Percentiles rank a stretch among this genome's conserved stretches.
phyloP scores from a whole-genome alignment of 768 basidiomycete genomes.

The Pleurotus pulmonarius region DNA sequence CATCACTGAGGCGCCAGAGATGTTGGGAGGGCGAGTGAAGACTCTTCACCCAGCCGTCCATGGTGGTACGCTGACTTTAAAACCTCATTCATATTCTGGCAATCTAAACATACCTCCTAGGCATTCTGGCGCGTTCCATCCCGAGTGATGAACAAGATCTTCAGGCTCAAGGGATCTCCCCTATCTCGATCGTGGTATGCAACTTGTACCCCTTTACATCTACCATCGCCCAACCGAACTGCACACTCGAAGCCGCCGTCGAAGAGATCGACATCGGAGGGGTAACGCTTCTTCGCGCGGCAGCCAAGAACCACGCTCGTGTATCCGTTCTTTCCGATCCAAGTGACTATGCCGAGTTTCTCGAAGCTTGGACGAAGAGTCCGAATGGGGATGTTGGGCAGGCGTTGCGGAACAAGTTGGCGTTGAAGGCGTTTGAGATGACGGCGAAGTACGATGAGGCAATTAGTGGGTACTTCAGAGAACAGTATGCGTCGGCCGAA shows the following conservation, averaged over 20 bases:
- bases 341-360: slow-evolving; percentile 79
- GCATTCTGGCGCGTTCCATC: slow-evolving; percentile 91
- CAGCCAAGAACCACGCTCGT: slow-evolving; percentile 96
- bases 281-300: slow-evolving; percentile 94
- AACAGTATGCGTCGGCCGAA: slow-evolving; percentile 89
- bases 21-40: slow-evolving; percentile 98
- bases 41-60: slow-evolving; percentile 98
- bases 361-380: slow-evolving; percentile 71
- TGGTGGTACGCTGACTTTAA: slow-evolving; percentile 61
- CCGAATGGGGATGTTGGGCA: slow-evolving; percentile 68
- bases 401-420: slow-evolving; percentile 69
- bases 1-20: slow-evolving; percentile 97
- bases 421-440: slow-evolving; percentile 96
- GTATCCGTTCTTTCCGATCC: slow-evolving; percentile 90
- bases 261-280: slow-evolving; percentile 99
- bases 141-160: slow-evolving; percentile 89
- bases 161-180: slow-evolving; percentile 76
- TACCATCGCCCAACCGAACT: slow-evolving; percentile 84
- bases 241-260: slow-evolving; percentile 88
- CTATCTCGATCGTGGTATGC: slow-evolving; percentile 97
- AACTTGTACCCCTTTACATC: slow-evolving; percentile 97
- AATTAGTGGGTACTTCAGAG: slow-evolving; percentile 94
- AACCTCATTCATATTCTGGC: slow-evolving; percentile 1
- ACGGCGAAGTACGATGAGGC: slow-evolving; percentile 94
- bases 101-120: slow-evolving; percentile 33